Base-by-base conservation (phyloP, 352 stramenopile genomes). In the Globisporangium paroecandrum region DNA sequence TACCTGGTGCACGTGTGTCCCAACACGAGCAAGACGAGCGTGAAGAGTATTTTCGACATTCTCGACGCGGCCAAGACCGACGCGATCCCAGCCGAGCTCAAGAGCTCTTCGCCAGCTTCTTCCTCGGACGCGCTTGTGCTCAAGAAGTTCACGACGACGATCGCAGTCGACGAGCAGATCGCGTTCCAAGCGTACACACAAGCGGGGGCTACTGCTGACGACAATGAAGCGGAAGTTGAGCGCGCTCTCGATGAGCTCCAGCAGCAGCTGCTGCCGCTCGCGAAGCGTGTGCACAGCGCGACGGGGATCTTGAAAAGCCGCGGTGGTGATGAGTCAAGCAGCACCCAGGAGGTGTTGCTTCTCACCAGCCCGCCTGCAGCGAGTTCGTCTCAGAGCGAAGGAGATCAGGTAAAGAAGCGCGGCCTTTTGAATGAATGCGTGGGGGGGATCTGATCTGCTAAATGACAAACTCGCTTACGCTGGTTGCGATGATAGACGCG, bases 141-240 rank as follows among this genome's bases (percentile, higher is more conserved):
- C 46, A 76, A 72, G 49, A 70, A 77, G 61, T 89, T 84, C 56
- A 68, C 68, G 6, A 75, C 79, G 24, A 57, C 76, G 9, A 65
- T 92, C 32, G 79, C 77, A 6, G 34, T 92, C 4, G 71, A 88
- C 20, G 81, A 90, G 61, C 38, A 58, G 15, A 76, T 82, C 29
- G 59, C 68, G 25, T 88, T 75, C 15, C 15, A 12, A 22, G 53
- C 54, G 1, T 10, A 8, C 25, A 20, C 9, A 13, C 43, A 2
- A 58, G 24, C 22, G 51, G 36, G 3, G 6, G 1, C 55, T 4
- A 15, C 27, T 15, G 27, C 13, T 20, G 8, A 32, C 27, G 47
- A 41, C 3, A 10, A 27, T 6, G 47, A 49, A 13, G 64, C 75
- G 12, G 34, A 78, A 32, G 76, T 70, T 3, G 80, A 87, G 57